Evolutionary conservation across 805 yeast species (phyloP).

Genomic region (Metschnikowia colocasiae): DNA sequence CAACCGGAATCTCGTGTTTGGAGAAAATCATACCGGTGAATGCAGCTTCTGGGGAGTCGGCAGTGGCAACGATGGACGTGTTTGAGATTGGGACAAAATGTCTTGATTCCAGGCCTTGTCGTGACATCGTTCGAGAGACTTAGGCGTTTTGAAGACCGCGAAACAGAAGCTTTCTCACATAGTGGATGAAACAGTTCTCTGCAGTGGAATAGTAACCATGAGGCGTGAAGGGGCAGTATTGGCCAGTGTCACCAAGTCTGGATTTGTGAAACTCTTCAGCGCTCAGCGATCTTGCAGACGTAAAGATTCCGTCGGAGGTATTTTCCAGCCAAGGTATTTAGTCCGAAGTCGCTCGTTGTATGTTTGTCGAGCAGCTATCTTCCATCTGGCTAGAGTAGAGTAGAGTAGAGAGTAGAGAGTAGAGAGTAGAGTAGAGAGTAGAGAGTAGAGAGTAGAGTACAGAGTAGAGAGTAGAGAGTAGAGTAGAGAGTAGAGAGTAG

Average conservation of each 20-base stretch:
- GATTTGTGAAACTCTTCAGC: constrained; percentile 51
- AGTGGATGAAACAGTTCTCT: constrained; percentile 46
- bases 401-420: too few relatives aligned
- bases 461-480: too few relatives aligned
- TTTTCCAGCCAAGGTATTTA: too few relatives aligned
- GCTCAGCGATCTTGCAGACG: constrained; percentile 51
- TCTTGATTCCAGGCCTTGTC: constrained; percentile 58
- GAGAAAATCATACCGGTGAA: constrained; percentile 56
- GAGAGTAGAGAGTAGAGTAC: too few relatives aligned
- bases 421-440: too few relatives aligned
- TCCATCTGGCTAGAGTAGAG: too few relatives aligned
- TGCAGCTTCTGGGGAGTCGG: constrained; percentile 56
- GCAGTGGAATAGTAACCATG: constrained; percentile 49
- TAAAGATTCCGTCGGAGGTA: constrained; percentile 35
- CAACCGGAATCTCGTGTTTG: constrained; percentile 51
- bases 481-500: too few relatives aligned
- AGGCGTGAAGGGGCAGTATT: constrained; percentile 45
- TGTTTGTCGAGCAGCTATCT: too few relatives aligned
- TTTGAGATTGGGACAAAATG: constrained; percentile 60
- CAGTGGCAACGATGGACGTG: constrained; percentile 56
- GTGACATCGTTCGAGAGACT: constrained; percentile 53
- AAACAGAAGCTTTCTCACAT: constrained; percentile 62
- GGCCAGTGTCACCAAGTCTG: constrained; percentile 43
- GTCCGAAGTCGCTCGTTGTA: too few relatives aligned
- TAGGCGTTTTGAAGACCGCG: constrained; percentile 60